A percentile compares a stretch with the other conserved stretches of the same genome.
phyloP scores from a whole-genome alignment of 495 filamentous ascomycete genomes.

The Apiosordaria backusii region DNA sequence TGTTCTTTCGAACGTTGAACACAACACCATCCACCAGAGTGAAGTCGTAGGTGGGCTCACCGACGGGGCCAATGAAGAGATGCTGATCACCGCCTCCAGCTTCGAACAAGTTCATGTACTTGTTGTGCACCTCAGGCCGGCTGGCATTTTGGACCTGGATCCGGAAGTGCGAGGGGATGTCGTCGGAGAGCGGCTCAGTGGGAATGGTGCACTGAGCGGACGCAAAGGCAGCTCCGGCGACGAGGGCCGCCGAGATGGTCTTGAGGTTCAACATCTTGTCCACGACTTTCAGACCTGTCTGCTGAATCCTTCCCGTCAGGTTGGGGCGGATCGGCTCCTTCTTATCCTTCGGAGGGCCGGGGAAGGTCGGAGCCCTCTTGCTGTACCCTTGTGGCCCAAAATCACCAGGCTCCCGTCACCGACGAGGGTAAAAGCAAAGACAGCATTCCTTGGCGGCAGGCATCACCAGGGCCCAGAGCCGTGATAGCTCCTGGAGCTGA shows the following conservation, averaged over 20 bases:
- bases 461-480: neutral
- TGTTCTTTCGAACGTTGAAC: slow-evolving; percentile 28
- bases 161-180: slow-evolving; percentile 42
- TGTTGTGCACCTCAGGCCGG: slow-evolving; percentile 47
- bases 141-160: slow-evolving; percentile 49
- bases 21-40: slow-evolving; percentile 47
- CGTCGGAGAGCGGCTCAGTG: slow-evolving; percentile 32
- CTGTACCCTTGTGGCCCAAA: neutral
- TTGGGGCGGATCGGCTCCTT: neutral
- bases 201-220: slow-evolving; percentile 43
- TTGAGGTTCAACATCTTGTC: slow-evolving; percentile 22
- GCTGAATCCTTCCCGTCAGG: neutral
- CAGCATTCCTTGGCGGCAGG: neutral
- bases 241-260: slow-evolving; percentile 22
- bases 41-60: slow-evolving; percentile 43
- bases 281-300: neutral
- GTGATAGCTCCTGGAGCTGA: slow-evolving; percentile 2
- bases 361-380: neutral
- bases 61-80: slow-evolving; percentile 47
- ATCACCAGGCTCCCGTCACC: neutral
- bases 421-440: neutral
- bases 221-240: slow-evolving; percentile 27
- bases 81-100: slow-evolving; percentile 51
- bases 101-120: slow-evolving; percentile 48
- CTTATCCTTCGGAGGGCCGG: neutral